Base-by-base conservation (phyloP, 225 moss, liverwort and hornwort species). In the Sphagnum tenellum region DNA sequence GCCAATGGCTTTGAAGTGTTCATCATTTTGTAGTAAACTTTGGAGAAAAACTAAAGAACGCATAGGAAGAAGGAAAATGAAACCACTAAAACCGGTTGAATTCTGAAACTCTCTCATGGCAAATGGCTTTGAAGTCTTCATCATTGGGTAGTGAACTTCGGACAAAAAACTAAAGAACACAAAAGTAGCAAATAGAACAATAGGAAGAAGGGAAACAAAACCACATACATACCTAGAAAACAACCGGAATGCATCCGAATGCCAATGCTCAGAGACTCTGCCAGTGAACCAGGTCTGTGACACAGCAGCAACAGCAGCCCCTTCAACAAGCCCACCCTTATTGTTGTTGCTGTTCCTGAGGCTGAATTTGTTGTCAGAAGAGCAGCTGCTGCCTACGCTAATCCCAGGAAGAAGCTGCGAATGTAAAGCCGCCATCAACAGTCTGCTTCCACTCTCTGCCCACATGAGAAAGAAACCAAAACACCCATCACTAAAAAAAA, bases 261-360 rank as follows among this genome's bases (percentile, higher is more conserved):
- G 81, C 85, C 85, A 74, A 56, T 72, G 72, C 65, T 78, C 72
- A 67, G 71, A 55, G 64, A 55, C 49, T 59, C 44, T 60, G 57
- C 78, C 78, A 48, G 69, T 75, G 46, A 83, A 73, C 62, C 75
- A 73, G 61, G 68, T 63, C 70, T 74, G 81, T 57, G 70, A 78
- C 44, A 53, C 55, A 70, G 29, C 29, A 29, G 29, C 29, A 29
- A 1, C 29, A 29, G 29, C 29, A 29, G 71, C 62, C 51, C 73
- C 75, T 55, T 75, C 70, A 7, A 64, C 62, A 61, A 59, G 11
- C 62, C 71, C 73, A 63, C 65, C 7, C 67, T 45, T 73, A 13
- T 7, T 44, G 61, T 5, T 52, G 9, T 9, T 9, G 63, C 60
- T 12, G 46, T 12, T 59, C 62, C 8, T 11, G 51, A 55, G 48